phyloP scores from a whole-genome alignment of 176 grass and related monocot genomes.

The Oropetium thomaeum region DNA sequence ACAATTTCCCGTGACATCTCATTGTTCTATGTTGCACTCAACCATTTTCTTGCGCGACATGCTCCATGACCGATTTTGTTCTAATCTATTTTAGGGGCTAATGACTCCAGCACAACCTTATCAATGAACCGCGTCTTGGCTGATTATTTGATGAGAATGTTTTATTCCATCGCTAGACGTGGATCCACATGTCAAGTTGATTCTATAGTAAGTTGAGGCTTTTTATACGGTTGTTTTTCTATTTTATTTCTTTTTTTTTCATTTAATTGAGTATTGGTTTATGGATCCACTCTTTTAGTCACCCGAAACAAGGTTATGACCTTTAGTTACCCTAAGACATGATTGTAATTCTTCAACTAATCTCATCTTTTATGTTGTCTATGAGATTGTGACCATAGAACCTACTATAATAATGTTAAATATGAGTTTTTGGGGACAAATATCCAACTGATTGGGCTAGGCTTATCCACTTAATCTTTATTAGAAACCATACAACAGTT shows the following conservation, averaged over 20 bases:
- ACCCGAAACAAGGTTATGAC: background rate
- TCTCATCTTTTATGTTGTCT: too few relatives aligned
- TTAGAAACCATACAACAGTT: too few relatives aligned
- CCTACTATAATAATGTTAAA: too few relatives aligned
- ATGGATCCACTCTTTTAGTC: background rate
- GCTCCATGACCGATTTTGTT: background rate
- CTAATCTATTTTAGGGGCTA: background rate
- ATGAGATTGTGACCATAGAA: too few relatives aligned
- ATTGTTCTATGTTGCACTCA: background rate
- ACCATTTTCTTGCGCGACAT: background rate
- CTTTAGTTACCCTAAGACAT: background rate
- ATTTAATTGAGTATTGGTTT: background rate
- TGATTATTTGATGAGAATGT: background rate
- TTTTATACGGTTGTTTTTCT: background rate
- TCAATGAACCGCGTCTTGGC: background rate
- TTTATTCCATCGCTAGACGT: background rate
- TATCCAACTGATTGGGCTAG: too few relatives aligned
- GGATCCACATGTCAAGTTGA: background rate
- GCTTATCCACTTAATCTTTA: too few relatives aligned
- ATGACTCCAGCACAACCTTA: background rate
- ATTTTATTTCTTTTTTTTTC: background rate
- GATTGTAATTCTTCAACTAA: background rate
- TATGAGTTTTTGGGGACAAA: too few relatives aligned
- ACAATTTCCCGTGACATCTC: background rate
- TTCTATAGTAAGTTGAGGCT: background rate